phyloP scores from a whole-genome alignment of 352 stramenopile genomes.

The Pythium volutum region DNA sequence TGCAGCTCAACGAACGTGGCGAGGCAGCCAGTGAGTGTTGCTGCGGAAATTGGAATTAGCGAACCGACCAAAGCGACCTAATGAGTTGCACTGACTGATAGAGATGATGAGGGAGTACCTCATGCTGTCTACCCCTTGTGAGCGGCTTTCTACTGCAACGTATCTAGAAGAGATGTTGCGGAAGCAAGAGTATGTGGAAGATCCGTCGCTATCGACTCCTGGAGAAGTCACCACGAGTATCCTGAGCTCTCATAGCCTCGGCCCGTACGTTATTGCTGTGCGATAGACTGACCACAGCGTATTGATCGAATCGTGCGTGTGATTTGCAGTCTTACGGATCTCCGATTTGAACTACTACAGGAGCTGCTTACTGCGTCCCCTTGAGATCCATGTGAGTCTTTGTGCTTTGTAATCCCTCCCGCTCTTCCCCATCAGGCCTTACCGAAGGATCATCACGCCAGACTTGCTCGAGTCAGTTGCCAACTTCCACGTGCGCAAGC shows the following conservation, averaged over 20 bases:
- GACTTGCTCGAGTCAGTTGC: conserved; percentile 19
- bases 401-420: not conserved
- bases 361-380: conserved; percentile 18
- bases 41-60: not conserved
- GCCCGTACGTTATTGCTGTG: conserved; percentile 7
- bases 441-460: not conserved
- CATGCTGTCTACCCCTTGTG: conserved; percentile 4
- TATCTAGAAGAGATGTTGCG: conserved; percentile 18
- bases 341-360: conserved; percentile 24
- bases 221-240: conserved; percentile 20
- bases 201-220: conserved; percentile 15
- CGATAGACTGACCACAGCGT: not conserved
- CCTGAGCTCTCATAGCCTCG: conserved; percentile 16
- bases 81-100: not conserved
- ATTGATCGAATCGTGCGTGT: not conserved
- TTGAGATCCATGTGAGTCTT: conserved; percentile 22
- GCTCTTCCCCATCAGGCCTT: not conserved
- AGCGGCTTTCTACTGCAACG: conserved; percentile 7
- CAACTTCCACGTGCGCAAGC: conserved; percentile 20
- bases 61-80: not conserved
- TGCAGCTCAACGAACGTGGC: conserved; percentile 33
- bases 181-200: conserved; percentile 20
- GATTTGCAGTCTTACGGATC: conserved; percentile 18
- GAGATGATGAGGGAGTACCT: conserved; percentile 21
- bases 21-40: conserved; percentile 35